Conservation (phyloP, 495 filamentous ascomycete species). For the Rhizodiscina lignyota region DNA sequence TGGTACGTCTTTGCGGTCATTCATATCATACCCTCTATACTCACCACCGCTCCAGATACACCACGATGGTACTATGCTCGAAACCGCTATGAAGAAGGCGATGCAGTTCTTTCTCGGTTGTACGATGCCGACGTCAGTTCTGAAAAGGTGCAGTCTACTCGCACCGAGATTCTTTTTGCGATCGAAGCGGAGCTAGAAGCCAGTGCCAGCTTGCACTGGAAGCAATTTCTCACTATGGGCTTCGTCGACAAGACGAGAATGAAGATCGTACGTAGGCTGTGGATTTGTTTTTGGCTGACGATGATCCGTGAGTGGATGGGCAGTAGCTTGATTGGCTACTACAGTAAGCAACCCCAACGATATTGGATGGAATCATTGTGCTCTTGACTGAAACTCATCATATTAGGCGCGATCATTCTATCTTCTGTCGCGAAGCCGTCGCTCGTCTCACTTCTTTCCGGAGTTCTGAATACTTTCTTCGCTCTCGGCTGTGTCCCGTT, state of each 20-base stretch:
- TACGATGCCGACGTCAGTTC: constrained; percentile 13
- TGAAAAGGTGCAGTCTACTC: constrained; percentile 8
- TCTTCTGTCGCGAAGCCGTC: constrained; percentile 7
- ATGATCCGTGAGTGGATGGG: constrained; percentile 16
- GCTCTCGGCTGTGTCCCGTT: constrained; percentile 13
- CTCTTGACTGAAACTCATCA: neutral
- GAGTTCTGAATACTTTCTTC: constrained; percentile 14
- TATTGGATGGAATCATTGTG: no score
- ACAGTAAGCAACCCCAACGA: constrained; percentile 4
- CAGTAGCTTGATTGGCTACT: constrained; percentile 12
- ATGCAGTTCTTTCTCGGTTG: constrained; percentile 21
- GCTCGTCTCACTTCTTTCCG: constrained; percentile 9
- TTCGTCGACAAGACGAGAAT: constrained; percentile 10
- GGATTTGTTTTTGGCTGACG: constrained; percentile 13
- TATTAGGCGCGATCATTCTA: constrained; percentile 10
- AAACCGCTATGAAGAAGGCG: constrained; percentile 23
- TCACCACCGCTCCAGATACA: no score
- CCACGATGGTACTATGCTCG: constrained; percentile 31
- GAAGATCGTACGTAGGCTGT: constrained; percentile 10
- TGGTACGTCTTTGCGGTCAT: neutral
- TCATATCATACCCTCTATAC: no score
- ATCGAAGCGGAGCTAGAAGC: constrained; percentile 13
- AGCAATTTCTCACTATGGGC: constrained; percentile 11
- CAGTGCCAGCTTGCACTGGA: constrained; percentile 10
- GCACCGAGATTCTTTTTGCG: constrained; percentile 8